Evolutionary conservation across 257 asterid species (phyloP), one percentile per base, ranked within the genome.

Genomic region (Solanum arcanum): DNA sequence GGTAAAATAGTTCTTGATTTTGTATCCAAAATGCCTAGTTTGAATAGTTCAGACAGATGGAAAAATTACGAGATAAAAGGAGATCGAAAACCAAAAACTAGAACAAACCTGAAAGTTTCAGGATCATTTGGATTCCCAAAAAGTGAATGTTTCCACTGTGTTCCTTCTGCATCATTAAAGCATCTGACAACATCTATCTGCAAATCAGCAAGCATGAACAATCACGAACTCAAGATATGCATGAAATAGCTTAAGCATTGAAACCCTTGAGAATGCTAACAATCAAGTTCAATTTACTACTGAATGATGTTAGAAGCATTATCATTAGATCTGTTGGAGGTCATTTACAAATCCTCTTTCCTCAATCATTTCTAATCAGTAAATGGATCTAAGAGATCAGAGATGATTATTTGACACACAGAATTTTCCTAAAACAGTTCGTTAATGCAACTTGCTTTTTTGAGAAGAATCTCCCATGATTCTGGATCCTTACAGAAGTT

Each of bases 111-210:
- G 93, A 93, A 97, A 87, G 99, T 97, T 86, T 95, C 99, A 81
- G 94, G 90, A 90, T 95, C 99, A 92, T 92, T 96, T 23, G 99
- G 98, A 93, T 97, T 95, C 88, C 99, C 98, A 80, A 97, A 95
- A 88, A 97, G 95, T 88, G 99, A 97, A 91, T 94, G 94, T 87
- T 94, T 95, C 99, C 99, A 97, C 56, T 92, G 98, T 59, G 94
- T 93, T 86, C 98, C 98, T 87, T 97, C 98, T 60, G 93, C 92
- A 87, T 95, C 98, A 90, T 88, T 97, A 91, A 94, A 97, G 93
- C 98, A 93, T 93, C 91, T 94, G 90, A 97, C 98, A 35, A 97
- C 98, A 91, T 97, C 94, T 88, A 95, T 91, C 98, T 95, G 89
- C 66, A 78, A 74, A 72, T 86, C 89, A 84, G 77, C 84, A 64